Conservation (phyloP, 2,329 filamentous ascomycete genomes). For the Tolypocladium album region DNA sequence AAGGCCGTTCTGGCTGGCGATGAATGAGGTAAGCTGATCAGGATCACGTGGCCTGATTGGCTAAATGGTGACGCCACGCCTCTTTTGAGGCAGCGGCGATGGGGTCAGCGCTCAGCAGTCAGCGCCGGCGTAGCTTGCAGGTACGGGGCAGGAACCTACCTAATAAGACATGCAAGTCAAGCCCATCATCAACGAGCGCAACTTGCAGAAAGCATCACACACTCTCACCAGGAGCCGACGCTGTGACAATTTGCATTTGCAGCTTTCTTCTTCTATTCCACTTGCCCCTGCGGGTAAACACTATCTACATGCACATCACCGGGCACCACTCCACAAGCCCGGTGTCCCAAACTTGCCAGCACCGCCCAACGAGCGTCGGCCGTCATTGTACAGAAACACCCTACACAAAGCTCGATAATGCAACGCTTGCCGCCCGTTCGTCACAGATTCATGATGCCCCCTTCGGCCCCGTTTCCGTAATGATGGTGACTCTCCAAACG, state of each 20-base stretch:
- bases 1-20: background rate
- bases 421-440: background rate
- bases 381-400: background rate
- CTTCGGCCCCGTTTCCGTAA: background rate
- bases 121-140: too few species aligned
- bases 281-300: background rate
- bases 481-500: constrained; percentile 3
- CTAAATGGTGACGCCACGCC: background rate
- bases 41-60: constrained; percentile 2
- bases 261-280: background rate
- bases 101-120: background rate
- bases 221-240: background rate
- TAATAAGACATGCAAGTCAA: background rate
- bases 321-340: background rate
- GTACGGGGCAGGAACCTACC: too few species aligned
- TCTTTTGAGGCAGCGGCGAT: background rate
- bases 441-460: background rate
- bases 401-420: background rate
- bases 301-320: background rate
- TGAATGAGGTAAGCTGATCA: background rate
- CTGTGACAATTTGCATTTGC: background rate
- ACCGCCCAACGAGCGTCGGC: background rate
- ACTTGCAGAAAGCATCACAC: background rate
- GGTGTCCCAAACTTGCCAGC: background rate
- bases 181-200: background rate